Conservation (phyloP, 2,329 filamentous ascomycete species). For the Paraconiothyrium brasiliense region DNA sequence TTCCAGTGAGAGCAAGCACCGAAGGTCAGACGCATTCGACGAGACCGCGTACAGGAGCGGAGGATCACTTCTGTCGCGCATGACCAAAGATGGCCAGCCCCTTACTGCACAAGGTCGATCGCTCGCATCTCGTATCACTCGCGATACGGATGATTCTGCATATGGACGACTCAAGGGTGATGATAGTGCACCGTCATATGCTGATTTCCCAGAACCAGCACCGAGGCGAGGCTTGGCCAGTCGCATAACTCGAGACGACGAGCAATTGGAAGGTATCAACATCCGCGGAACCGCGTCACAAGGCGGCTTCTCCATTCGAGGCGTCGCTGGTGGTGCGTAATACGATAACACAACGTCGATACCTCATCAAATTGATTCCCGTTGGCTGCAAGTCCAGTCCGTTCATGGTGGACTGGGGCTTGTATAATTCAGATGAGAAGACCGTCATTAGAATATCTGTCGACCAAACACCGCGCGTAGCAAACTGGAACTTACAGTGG, state of each 20-base stretch:
- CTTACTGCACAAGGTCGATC: slow-evolving; percentile 32
- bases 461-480: neutral
- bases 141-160: slow-evolving; percentile 32
- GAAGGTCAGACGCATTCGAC: slow-evolving; percentile 55
- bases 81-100: slow-evolving; percentile 48
- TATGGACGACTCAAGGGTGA: slow-evolving; percentile 46
- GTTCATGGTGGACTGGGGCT: neutral
- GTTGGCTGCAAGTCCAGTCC: neutral
- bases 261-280: slow-evolving; percentile 38
- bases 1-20: slow-evolving; percentile 55
- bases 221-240: slow-evolving; percentile 31
- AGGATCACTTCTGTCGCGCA: slow-evolving; percentile 41
- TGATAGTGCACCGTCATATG: slow-evolving; percentile 34
- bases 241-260: slow-evolving; percentile 34
- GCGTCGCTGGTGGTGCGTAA: slow-evolving; percentile 45
- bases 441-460: neutral
- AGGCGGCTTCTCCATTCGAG: slow-evolving; percentile 40
- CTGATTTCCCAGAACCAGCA: slow-evolving; percentile 37
- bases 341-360: neutral
- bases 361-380: neutral
- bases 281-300: slow-evolving; percentile 42
- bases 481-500: neutral
- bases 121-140: slow-evolving; percentile 43
- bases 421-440: neutral
- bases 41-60: slow-evolving; percentile 32